Conservation (phyloP, 148 eudicot species). For the Polygonum maritimum region DNA sequence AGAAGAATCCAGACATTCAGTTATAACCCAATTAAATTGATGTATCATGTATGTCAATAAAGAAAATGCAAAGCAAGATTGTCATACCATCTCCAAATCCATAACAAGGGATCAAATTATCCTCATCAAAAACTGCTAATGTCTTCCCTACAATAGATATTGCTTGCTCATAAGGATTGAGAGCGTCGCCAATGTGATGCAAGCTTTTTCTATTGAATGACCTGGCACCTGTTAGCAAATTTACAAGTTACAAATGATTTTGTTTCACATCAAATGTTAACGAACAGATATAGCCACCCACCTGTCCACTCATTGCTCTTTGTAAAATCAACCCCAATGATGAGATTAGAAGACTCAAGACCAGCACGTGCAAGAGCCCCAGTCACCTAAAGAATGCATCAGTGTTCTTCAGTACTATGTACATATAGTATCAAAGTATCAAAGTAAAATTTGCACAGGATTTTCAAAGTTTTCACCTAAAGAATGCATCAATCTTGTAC, state of each 20-base stretch:
- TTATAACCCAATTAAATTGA: neutral
- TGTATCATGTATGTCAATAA: neutral
- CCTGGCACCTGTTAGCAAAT: constrained; percentile 42
- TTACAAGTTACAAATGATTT: constrained; percentile 14
- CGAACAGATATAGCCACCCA: constrained; percentile 10
- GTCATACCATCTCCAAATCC: constrained; percentile 96
- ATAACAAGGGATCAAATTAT: constrained; percentile 87
- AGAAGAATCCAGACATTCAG: constrained; percentile 4
- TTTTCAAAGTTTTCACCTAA: neutral
- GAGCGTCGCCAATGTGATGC: constrained; percentile 64
- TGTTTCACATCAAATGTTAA: neutral
- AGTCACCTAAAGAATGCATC: constrained; percentile 52
- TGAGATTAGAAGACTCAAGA: constrained; percentile 93
- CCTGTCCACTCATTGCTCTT: constrained; percentile 99
- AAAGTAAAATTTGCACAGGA: neutral
- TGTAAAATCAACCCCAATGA: constrained; percentile 88
- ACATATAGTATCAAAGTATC: neutral
- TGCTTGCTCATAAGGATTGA: constrained; percentile 84
- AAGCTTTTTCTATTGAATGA: constrained; percentile 67
- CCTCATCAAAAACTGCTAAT: constrained; percentile 80
- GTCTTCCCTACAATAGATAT: constrained; percentile 91
- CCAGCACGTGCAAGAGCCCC: constrained; percentile 82
- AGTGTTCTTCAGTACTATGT: neutral
- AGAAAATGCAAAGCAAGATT: neutral
- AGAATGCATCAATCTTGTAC: neutral